phyloP scores from a whole-genome alignment of 345 rosid species.

The Pugionium cornutum region DNA sequence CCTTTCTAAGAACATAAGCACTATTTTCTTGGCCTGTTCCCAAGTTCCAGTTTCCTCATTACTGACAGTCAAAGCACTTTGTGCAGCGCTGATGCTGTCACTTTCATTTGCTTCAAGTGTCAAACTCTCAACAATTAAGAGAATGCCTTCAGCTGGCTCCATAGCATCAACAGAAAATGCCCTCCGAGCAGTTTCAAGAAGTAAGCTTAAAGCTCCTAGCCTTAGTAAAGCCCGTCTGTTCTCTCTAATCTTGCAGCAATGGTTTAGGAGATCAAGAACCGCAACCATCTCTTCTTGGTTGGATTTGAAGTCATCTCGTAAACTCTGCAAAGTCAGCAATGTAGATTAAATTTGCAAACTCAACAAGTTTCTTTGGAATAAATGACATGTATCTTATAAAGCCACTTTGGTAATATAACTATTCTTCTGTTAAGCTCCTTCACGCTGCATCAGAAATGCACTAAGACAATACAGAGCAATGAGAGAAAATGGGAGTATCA shows the following conservation, averaged over 20 bases:
- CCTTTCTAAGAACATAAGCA: constrained; percentile 93
- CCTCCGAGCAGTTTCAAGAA: constrained; percentile 96
- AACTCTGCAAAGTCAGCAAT: constrained; percentile 51
- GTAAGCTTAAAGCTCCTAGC: constrained; percentile 88
- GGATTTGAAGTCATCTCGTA: constrained; percentile 86
- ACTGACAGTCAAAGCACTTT: constrained; percentile 74
- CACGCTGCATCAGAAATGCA: constrained; percentile 17
- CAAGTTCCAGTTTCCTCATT: constrained; percentile 85
- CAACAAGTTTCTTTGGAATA: constrained; percentile 17
- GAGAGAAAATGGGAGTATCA: constrained; percentile 8
- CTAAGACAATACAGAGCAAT: constrained; percentile 17
- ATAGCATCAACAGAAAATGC: constrained; percentile 98
- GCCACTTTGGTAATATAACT: constrained; percentile 15
- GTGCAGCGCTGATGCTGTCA: constrained; percentile 71
- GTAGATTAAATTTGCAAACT: constrained; percentile 23
- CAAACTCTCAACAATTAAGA: constrained; percentile 92
- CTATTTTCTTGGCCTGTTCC: constrained; percentile 96
- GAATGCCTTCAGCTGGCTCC: constrained; percentile 99
- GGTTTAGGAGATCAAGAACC: constrained; percentile 91
- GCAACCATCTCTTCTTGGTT: constrained; percentile 93
- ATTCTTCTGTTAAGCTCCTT: constrained; percentile 23
- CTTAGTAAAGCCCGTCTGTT: constrained; percentile 81
- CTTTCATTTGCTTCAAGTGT: constrained; percentile 96
- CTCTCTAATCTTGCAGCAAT: constrained; percentile 96
- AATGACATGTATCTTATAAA: constrained; percentile 13